Percentiles rank a stretch among this genome's conserved stretches.
These are phyloP conservation scores for Alternaria sp. DNA, from an alignment of 2,329 filamentous ascomycete genomes.

Conservation along the genomic window DNA sequence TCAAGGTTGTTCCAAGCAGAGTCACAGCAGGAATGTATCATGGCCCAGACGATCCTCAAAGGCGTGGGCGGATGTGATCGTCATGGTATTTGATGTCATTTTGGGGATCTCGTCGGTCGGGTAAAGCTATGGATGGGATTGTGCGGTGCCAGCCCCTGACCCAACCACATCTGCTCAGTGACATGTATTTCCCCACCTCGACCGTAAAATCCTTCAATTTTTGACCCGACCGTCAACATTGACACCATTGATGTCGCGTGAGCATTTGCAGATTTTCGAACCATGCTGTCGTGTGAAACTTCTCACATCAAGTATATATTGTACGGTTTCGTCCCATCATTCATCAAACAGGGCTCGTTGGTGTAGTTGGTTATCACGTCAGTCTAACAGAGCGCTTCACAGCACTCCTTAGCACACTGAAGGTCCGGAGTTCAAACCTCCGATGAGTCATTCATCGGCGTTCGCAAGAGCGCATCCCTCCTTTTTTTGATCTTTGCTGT, in stretches of 20 bases:
- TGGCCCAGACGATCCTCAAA: not conserved
- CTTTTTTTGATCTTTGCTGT: not conserved
- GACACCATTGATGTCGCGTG: not conserved
- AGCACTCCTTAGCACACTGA: slow-evolving; percentile 16
- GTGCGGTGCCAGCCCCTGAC: not conserved
- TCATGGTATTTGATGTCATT: not conserved
- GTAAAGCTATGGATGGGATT: not conserved
- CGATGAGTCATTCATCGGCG: slow-evolving; percentile 13
- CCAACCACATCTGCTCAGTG: slow-evolving; percentile 3
- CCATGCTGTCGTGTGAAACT: not conserved
- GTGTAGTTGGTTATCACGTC: slow-evolving; percentile 60
- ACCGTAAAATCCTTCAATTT: not conserved
- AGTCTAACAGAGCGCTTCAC: slow-evolving; percentile 50
- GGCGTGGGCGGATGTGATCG: not conserved
- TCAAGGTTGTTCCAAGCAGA: not conserved
- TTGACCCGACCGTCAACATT: not conserved
- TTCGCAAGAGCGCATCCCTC: not conserved
- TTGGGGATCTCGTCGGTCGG: not conserved
- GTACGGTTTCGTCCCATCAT: not conserved
- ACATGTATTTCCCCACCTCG: not conserved
- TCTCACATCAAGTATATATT: not conserved
- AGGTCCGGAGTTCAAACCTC: slow-evolving; percentile 24
- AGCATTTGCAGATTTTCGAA: not conserved
- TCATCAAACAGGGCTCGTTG: slow-evolving; percentile 36
- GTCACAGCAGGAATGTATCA: not conserved